Evolutionary conservation across 2,329 filamentous ascomycete genomes (phyloP), one percentile per base, ranked within the genome.

Genomic region (Scortechinia acanthostroma): DNA sequence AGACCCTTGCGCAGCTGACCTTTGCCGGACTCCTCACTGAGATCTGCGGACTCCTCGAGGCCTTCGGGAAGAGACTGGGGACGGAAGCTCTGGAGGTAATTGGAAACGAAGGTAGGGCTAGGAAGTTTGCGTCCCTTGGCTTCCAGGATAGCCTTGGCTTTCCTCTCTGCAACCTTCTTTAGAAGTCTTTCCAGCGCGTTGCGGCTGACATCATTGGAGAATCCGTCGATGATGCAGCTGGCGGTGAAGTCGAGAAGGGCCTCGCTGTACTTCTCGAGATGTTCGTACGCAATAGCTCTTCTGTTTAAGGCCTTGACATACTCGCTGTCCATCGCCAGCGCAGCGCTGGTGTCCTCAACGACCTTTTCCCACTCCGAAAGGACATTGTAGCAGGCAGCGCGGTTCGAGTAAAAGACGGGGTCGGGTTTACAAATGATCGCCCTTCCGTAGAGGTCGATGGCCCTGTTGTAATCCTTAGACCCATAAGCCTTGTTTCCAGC

Each of bases 61-160:
- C 89, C 91, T 49, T 74, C 80, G 3, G 93, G 91, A 2, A 88
- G 77, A 42, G 81, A 74, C 70, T 86, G 88, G 48, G 83, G 74
- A 49, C 93, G 86, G 86, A 98, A 98, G 71, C 91, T 97, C 70
- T 97, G 91, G 22, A 98, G 84, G 66, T 98, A 98, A 74, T 98
- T 98, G 60, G 90, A 89, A 53, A 98, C 91, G 56, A 97, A 98
- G 13, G 91, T 96, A 22, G 93, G 86, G 66, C 91, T 96, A 17
- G 93, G 93, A 43, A 98, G 77, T 69, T 88, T 91, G 70, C 89
- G 86, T 23, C 74, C 70, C 65, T 91, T 91, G 48, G 77, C 76
- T 57, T 77, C 80, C 46, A 98, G 74, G 59, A 98, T 95, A 51
- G 81, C 83, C 70, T 91, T 90, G 52, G 88, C 91, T 73, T 96